A percentile compares a stretch with the other conserved stretches of the same genome.
These are phyloP conservation scores for Colletotrichum lindemuthianum DNA, from an alignment of 2,329 filamentous ascomycete genomes.

Conservation along the genomic window DNA sequence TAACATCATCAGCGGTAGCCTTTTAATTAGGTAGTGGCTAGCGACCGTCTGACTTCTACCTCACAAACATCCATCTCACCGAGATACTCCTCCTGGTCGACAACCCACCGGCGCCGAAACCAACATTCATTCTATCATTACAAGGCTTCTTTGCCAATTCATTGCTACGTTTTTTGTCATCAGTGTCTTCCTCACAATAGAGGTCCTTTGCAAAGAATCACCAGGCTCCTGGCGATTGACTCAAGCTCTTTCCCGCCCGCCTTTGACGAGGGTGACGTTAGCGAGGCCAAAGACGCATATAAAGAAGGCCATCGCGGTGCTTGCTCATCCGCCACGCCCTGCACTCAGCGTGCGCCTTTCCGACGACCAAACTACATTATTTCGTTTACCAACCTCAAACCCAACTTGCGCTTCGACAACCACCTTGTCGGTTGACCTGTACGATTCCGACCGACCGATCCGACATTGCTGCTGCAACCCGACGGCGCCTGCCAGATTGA, in stretches of 20 bases:
- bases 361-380: conserved; percentile 3
- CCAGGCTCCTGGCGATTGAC: conserved; percentile 29
- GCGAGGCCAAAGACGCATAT: conserved; percentile 8
- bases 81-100: conserved; percentile 13
- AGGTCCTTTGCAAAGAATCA: conserved; percentile 28
- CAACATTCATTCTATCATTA: conserved; percentile 26
- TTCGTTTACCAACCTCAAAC: conserved; percentile 6
- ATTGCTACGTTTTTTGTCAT: conserved; percentile 17
- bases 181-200: conserved; percentile 28
- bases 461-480: conserved; percentile 3
- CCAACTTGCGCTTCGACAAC: conserved; percentile 15
- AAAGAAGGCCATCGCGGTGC: conserved; percentile 12
- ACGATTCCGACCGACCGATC: conserved; percentile 17
- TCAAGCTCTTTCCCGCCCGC: conserved; percentile 17
- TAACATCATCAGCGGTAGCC: too few relatives aligned
- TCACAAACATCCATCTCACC: neutral
- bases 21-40: too few relatives aligned
- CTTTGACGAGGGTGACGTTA: conserved; percentile 30
- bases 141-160: conserved; percentile 33
- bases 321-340: conserved; percentile 14
- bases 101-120: conserved; percentile 32
- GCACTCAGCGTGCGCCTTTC: conserved; percentile 13
- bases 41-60: too few relatives aligned
- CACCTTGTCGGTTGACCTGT: conserved; percentile 3
- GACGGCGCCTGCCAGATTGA: neutral